phyloP scores from a whole-genome alignment of 2,329 filamentous ascomycete genomes.

The Metarhizium album region DNA sequence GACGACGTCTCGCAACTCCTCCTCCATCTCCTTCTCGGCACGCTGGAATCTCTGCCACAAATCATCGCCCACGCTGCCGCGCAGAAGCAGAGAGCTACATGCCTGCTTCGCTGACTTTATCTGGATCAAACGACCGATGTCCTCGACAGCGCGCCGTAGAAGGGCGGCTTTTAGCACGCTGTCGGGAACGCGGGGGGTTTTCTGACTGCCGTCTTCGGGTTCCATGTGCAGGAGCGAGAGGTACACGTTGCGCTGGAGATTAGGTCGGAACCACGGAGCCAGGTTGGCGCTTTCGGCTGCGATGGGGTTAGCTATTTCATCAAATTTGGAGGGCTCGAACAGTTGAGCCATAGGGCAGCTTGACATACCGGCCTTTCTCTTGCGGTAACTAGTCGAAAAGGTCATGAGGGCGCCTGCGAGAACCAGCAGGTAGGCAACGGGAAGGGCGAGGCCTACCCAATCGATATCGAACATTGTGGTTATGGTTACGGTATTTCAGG shows the following conservation, averaged over 20 bases:
- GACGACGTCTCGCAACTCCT: constrained; percentile 88
- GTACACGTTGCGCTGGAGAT: constrained; percentile 90
- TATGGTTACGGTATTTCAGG: background rate
- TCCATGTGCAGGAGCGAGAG: constrained; percentile 79
- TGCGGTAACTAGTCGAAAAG: constrained; percentile 87
- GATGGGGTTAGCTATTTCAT: constrained; percentile 8
- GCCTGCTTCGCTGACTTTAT: constrained; percentile 83
- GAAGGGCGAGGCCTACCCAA: constrained; percentile 78
- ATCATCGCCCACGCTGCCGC: constrained; percentile 91
- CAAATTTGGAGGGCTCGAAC: background rate
- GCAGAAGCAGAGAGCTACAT: constrained; percentile 69
- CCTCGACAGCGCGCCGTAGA: constrained; percentile 78
- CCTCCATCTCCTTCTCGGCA: constrained; percentile 96
- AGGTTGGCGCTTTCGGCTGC: constrained; percentile 70
- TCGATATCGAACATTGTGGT: constrained; percentile 34
- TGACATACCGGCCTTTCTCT: constrained; percentile 73
- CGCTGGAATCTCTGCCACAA: constrained; percentile 85
- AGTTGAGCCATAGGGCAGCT: background rate
- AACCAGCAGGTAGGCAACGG: constrained; percentile 80
- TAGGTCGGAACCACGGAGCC: constrained; percentile 86
- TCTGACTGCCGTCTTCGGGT: constrained; percentile 50
- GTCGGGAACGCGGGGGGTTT: constrained; percentile 63
- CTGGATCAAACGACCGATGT: constrained; percentile 84
- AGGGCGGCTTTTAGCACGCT: constrained; percentile 81
- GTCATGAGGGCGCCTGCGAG: constrained; percentile 81